Conservation (phyloP, 768 basidiomycete species). For the Boletus tomentosulus region DNA sequence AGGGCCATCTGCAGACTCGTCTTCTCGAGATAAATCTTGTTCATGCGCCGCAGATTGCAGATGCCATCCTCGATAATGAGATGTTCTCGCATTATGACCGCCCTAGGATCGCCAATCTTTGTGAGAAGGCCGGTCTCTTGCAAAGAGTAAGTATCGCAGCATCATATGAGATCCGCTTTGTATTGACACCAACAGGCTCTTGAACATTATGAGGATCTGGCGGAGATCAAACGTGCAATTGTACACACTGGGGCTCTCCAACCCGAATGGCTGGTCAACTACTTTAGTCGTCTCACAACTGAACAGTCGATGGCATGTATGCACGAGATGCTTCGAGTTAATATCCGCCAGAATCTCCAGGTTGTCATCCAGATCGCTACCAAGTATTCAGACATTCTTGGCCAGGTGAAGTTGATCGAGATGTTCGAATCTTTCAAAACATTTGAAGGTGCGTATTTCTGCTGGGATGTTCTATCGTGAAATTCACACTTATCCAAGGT, state of each 20-base stretch:
- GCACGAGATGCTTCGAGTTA: slow-evolving; percentile 94
- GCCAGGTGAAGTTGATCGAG: slow-evolving; percentile 95
- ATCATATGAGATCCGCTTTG: not conserved
- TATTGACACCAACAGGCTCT: slow-evolving; percentile 63
- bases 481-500: slow-evolving; percentile 38
- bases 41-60: slow-evolving; percentile 97
- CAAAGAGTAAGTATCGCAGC: slow-evolving; percentile 63
- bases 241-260: slow-evolving; percentile 86
- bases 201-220: slow-evolving; percentile 96
- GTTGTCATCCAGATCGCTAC: slow-evolving; percentile 96
- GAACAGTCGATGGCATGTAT: slow-evolving; percentile 96
- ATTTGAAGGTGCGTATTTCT: slow-evolving; percentile 68
- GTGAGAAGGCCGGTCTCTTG: slow-evolving; percentile 94
- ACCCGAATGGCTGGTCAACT: slow-evolving; percentile 94
- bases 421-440: slow-evolving; percentile 98
- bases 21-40: slow-evolving; percentile 97
- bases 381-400: slow-evolving; percentile 97
- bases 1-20: slow-evolving; percentile 92
- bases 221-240: slow-evolving; percentile 98
- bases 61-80: slow-evolving; percentile 97
- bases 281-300: slow-evolving; percentile 94
- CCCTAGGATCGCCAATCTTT: slow-evolving; percentile 94
- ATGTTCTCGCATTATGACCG: slow-evolving; percentile 98
- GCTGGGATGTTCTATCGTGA: not conserved
- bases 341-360: slow-evolving; percentile 96